A percentile compares a stretch with the other conserved stretches of the same genome.
These are phyloP conservation scores for Cymbopogon flexuosus DNA, from an alignment of 202 grass and related monocot genomes.

Conservation along the genomic window DNA sequence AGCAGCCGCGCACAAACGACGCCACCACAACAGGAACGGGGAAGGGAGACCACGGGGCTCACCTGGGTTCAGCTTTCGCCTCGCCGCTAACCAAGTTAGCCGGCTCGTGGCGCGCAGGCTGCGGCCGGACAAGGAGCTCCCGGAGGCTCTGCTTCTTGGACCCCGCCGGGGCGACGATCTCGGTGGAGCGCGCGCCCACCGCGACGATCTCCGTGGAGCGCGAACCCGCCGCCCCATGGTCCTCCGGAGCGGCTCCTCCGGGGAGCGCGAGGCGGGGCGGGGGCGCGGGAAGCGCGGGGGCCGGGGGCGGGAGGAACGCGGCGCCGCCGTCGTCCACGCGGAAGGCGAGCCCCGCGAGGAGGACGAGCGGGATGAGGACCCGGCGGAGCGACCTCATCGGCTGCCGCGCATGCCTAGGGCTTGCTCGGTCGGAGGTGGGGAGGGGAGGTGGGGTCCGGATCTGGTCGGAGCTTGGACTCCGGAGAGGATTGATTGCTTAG, in stretches of 20 bases:
- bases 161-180: slow-evolving; percentile 15
- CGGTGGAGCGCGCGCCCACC: slow-evolving; percentile 5
- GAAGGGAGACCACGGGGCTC: background rate
- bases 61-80: slow-evolving; percentile 1
- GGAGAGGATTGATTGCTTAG: slow-evolving; percentile 29
- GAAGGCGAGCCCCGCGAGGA: slow-evolving; percentile 35
- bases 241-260: background rate
- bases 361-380: slow-evolving; percentile 39
- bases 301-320: background rate
- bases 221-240: background rate
- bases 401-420: slow-evolving; percentile 27
- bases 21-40: background rate
- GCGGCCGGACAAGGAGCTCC: slow-evolving; percentile 28
- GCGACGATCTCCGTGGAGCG: slow-evolving; percentile 34
- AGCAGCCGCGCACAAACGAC: no score
- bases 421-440: background rate
- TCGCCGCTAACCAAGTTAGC: background rate
- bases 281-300: background rate
- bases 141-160: background rate
- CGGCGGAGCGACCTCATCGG: slow-evolving; percentile 34
- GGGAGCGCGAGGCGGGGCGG: slow-evolving; percentile 32
- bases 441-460: slow-evolving; percentile 7
- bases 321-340: slow-evolving; percentile 27
- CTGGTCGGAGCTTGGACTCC: background rate
- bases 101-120: background rate